Evolutionary conservation across 148 eudicot genomes (phyloP), one percentile per base, ranked within the genome.

Genomic region (Pouteria glomerata): DNA sequence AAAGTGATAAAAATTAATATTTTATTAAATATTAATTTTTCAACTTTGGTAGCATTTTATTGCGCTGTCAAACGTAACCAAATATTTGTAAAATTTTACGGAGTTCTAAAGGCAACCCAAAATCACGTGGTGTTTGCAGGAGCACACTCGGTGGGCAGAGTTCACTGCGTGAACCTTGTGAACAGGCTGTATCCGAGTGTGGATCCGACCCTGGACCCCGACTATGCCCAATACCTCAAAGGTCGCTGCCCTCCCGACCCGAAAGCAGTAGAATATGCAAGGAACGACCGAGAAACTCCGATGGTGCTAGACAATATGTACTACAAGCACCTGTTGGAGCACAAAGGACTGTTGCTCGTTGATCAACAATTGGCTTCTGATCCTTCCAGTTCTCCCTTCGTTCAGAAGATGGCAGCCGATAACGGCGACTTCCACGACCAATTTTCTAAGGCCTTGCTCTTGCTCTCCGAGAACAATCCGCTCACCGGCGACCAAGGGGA

Each of bases 71-170:
- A n/a, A n/a, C n/a, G n/a, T n/a, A n/a, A n/a, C n/a, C n/a, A n/a
- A n/a, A n/a, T n/a, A n/a, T n/a, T n/a, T n/a, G n/a, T n/a, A n/a
- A n/a, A n/a, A n/a, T n/a, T n/a, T n/a, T n/a, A n/a, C n/a, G n/a
- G n/a, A n/a, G n/a, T n/a, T n/a, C n/a, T n/a, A n/a, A n/a, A n/a
- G n/a, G n/a, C n/a, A n/a, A n/a, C n/a, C n/a, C n/a, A n/a, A n/a
- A n/a, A n/a, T n/a, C n/a, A n/a, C n/a, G n/a, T n/a, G n/a, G n/a
- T n/a, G n/a, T n/a, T n/a, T 42, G 44, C 75, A 91, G 97, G 97
- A 21, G 97, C 97, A 58, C 97, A 91, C 79, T 91, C 97, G 0
- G 92, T 89, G 1, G 97, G 97, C 13, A 74, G 97, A 68, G 86
- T 85, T 14, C 97, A 89, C 63, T 92, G 97, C 66, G 23, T 63